Evolutionary conservation across 2,329 filamentous ascomycete species (phyloP).

Genomic region (Colletotrichum sp.): DNA sequence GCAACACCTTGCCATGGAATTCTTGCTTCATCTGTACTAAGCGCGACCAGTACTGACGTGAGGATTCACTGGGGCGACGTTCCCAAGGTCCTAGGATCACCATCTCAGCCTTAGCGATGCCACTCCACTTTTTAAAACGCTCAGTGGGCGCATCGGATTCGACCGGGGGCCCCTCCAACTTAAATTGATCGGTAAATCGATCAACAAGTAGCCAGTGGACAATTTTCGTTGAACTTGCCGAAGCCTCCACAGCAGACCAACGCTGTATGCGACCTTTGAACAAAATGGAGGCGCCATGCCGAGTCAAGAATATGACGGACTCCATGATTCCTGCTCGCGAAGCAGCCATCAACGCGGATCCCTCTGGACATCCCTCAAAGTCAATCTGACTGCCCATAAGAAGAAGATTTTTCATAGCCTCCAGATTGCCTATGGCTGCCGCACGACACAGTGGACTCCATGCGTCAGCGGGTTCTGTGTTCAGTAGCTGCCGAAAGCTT

Average conservation of each 20-base stretch:
- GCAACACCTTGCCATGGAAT: accelerated
- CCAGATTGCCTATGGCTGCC: not conserved
- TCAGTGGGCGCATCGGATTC: accelerated
- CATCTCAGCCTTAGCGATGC: not conserved
- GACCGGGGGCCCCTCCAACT: accelerated
- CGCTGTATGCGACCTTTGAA: accelerated
- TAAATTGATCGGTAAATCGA: not conserved
- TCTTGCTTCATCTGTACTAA: not conserved
- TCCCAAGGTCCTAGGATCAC: not conserved
- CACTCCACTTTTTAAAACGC: accelerated
- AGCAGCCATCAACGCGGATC: not conserved
- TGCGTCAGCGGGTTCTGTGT: no score
- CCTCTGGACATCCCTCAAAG: not conserved
- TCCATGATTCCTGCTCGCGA: not conserved
- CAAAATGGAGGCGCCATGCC: not conserved
- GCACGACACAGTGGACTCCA: not conserved
- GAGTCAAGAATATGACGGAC: accelerated
- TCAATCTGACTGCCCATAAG: not conserved
- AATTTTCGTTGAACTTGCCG: accelerated
- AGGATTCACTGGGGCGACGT: accelerated
- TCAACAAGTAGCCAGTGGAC: not conserved
- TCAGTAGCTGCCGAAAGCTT: not conserved
- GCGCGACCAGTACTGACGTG: not conserved
- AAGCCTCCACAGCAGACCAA: accelerated
- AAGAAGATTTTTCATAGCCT: not conserved